Evolutionary conservation across 495 filamentous ascomycete species (phyloP), one percentile per base, ranked within the genome.

Genomic region (Penicillium flavigenum): DNA sequence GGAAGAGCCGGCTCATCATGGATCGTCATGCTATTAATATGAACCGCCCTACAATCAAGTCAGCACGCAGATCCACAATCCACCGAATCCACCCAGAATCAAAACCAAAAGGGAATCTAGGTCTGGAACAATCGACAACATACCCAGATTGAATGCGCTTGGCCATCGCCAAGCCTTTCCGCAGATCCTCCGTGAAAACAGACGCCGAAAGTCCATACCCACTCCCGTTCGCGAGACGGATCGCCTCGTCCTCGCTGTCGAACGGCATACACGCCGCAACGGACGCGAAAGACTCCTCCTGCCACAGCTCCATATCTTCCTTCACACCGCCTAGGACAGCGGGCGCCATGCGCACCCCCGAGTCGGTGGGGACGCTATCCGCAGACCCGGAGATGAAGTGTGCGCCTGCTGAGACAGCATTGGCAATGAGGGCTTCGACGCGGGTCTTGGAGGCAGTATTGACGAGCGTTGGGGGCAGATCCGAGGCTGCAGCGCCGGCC

Each of bases 21-120:
- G 6, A 96, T 83, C 0, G 85, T 89, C 88, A 92, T 92, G 57
- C 77, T 83, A 66, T 96, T 96, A 65, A 96, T 91, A 71, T 96
- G 91, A 24, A 96, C 88, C 29, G 87, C 87, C 9, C 76, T 76
- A 29, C 16, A 62, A 48, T 1, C 12, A 55, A 43, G 58, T 56
- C 34, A 49, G 44, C 29, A 11, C 12, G 9, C 24, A 29, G 17
- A 32, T 36, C 51, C 29, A 47, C 47, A 42, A 17, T 26, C 31
- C 20, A 24, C 24, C 39, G 14, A 34, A 32, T 36, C 17, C 32
- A 54, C 42, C 43, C n/a, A 17, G 31, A 46, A 22, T 29, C 11
- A 11, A 16, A 51, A 7, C 19, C 2, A 46, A 16, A 46, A 29
- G 0, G 43, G 12, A 10, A 47, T 9, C 16, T 4, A 0, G 27